Conservation (phyloP, 2,329 filamentous ascomycete species). For the Colletotrichum zoysiae region DNA sequence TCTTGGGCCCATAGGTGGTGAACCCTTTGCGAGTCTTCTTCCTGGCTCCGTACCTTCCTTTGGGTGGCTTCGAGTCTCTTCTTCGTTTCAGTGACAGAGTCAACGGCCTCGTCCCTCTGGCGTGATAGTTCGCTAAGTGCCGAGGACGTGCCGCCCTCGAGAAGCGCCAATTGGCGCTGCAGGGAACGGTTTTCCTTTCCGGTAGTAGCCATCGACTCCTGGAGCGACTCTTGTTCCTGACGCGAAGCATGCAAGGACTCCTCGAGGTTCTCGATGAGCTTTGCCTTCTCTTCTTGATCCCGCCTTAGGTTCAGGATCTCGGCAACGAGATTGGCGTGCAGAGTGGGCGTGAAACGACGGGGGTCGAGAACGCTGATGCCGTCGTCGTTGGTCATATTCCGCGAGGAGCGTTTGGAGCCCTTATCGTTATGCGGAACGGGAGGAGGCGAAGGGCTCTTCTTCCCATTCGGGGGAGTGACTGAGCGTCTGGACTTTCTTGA, state of each 20-base stretch:
- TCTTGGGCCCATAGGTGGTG: conserved; percentile 88
- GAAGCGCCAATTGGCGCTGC: conserved; percentile 85
- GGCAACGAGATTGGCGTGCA: conserved; percentile 94
- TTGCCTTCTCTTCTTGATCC: conserved; percentile 91
- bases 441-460: conserved; percentile 70
- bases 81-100: conserved; percentile 77
- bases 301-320: conserved; percentile 90
- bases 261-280: conserved; percentile 88
- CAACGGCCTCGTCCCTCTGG: conserved; percentile 87
- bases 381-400: conserved; percentile 74
- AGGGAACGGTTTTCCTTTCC: conserved; percentile 83
- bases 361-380: conserved; percentile 84
- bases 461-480: conserved; percentile 68
- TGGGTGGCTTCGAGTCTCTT: conserved; percentile 82
- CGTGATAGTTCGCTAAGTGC: conserved; percentile 85
- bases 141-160: conserved; percentile 90
- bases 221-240: conserved; percentile 80
- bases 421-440: conserved; percentile 58
- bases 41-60: conserved; percentile 81
- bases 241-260: conserved; percentile 76
- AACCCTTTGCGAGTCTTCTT: conserved; percentile 84
- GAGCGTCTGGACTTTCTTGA: conserved; percentile 75
- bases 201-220: conserved; percentile 70
- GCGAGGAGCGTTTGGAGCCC: conserved; percentile 64
- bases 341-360: conserved; percentile 90